Evolutionary conservation across 805 yeast species (phyloP).

Genomic region (Blastobotrys chiropterorum): DNA sequence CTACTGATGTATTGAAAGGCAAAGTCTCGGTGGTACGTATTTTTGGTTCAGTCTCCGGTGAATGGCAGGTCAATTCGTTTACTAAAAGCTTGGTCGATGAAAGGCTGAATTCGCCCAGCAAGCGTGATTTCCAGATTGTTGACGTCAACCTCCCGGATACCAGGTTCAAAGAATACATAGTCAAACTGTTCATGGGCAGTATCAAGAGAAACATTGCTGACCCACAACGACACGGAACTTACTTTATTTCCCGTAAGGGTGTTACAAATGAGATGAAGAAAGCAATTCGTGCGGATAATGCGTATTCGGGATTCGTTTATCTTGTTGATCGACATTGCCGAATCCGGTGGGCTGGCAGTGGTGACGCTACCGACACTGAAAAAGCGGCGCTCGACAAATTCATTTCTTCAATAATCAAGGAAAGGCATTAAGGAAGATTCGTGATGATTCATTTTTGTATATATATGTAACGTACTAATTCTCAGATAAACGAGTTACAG

Average conservation of each 20-base stretch:
- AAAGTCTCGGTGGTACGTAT: conserved; percentile 61
- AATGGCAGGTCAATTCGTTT: conserved; percentile 55
- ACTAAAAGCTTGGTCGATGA: conserved; percentile 32
- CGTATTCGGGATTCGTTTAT: conserved; percentile 77
- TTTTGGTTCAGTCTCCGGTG: conserved; percentile 65
- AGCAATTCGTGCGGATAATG: conserved; percentile 59
- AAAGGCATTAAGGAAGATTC: conserved; percentile 20
- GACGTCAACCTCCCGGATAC: conserved; percentile 75
- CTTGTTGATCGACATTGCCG: conserved; percentile 66
- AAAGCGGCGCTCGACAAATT: conserved; percentile 56
- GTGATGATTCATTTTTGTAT: not conserved
- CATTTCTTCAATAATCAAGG: conserved; percentile 53
- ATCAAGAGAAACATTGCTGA: conserved; percentile 41
- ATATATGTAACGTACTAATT: not conserved
- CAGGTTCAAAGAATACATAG: conserved; percentile 58
- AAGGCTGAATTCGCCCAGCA: conserved; percentile 35
- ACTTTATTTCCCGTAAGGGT: conserved; percentile 58
- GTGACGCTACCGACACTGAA: conserved; percentile 68
- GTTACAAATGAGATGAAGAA: conserved; percentile 53
- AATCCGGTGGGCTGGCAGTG: conserved; percentile 90
- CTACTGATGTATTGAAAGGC: conserved; percentile 38
- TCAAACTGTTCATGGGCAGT: conserved; percentile 44
- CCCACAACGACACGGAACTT: conserved; percentile 44
- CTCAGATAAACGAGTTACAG: too few species aligned
- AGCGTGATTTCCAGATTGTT: conserved; percentile 53